Conservation (phyloP, 805 yeast species). For the Scheffersomyces ergatensis region DNA sequence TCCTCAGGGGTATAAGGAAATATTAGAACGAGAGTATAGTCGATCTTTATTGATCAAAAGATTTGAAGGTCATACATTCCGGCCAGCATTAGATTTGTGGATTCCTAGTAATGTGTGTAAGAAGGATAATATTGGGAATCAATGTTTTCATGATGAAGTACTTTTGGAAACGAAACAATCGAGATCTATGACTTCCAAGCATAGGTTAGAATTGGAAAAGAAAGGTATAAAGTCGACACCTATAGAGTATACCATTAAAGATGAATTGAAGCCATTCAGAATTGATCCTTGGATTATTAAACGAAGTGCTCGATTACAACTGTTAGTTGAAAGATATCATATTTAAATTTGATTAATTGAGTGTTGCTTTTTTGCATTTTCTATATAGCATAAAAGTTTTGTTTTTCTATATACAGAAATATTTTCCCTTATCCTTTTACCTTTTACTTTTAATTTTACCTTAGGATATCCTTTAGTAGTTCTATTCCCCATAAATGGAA, state of each 20-base stretch:
- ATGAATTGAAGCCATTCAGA: slow-evolving; percentile 1
- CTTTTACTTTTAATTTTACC: slow-evolving; percentile 1
- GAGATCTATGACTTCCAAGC: slow-evolving; percentile 12
- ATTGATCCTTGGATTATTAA: slow-evolving; percentile 4
- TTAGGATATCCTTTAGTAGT: slow-evolving; percentile 35
- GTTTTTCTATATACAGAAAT: background rate
- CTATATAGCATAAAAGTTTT: background rate
- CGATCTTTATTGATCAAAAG: slow-evolving; percentile 16
- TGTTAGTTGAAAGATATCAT: background rate
- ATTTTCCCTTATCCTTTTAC: background rate
- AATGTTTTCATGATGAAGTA: slow-evolving; percentile 19
- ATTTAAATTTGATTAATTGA: too few relatives aligned
- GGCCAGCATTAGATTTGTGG: slow-evolving; percentile 31
- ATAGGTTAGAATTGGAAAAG: slow-evolving; percentile 13
- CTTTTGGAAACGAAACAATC: slow-evolving; percentile 17
- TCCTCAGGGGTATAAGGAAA: slow-evolving; percentile 17
- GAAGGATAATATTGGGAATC: slow-evolving; percentile 17
- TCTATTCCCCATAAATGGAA: slow-evolving; percentile 65
- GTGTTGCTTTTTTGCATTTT: too few relatives aligned
- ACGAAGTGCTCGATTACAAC: background rate
- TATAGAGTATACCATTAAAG: background rate
- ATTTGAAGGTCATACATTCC: slow-evolving; percentile 19
- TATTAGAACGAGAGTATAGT: slow-evolving; percentile 28
- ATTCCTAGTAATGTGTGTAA: slow-evolving; percentile 19
- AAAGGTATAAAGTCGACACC: background rate